Conservation (phyloP, 1,284 basidiomycete genomes). For the Marasmius oreades region DNA sequence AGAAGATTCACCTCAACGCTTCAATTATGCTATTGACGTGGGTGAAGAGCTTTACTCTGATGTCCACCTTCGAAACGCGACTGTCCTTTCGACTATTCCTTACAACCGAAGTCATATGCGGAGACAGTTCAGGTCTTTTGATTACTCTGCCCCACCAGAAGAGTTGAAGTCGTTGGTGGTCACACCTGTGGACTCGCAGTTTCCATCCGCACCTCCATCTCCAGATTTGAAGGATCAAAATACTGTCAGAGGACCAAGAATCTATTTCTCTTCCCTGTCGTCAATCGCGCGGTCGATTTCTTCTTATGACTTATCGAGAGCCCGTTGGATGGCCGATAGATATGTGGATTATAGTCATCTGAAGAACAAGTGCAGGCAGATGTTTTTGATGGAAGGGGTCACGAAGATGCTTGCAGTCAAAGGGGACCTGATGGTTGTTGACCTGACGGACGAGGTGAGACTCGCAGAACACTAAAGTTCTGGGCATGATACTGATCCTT, state of each 20-base stretch:
- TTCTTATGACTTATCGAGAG: slow-evolving; percentile 50
- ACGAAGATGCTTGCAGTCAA: slow-evolving; percentile 49
- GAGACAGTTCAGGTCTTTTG: slow-evolving; percentile 2
- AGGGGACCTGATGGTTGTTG: slow-evolving; percentile 42
- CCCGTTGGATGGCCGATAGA: slow-evolving; percentile 43
- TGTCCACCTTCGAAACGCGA: slow-evolving; percentile 51
- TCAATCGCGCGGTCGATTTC: slow-evolving; percentile 47
- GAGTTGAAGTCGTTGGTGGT: slow-evolving; percentile 2
- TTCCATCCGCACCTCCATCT: neutral
- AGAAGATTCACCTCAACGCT: neutral
- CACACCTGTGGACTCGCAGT: neutral
- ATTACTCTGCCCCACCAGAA: slow-evolving; percentile 3
- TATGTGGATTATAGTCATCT: slow-evolving; percentile 48
- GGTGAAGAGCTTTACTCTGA: slow-evolving; percentile 48
- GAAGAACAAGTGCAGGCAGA: slow-evolving; percentile 51
- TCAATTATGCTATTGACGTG: slow-evolving; percentile 33
- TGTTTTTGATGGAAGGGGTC: slow-evolving; percentile 48
- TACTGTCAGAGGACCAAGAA: slow-evolving; percentile 13
- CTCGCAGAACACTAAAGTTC: neutral
- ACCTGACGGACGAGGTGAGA: slow-evolving; percentile 50
- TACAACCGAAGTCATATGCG: neutral
- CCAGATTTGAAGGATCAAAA: neutral
- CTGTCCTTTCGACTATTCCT: slow-evolving; percentile 50
- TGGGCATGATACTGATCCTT: neutral
- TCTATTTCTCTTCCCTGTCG: slow-evolving; percentile 50